phyloP scores from a whole-genome alignment of 1,284 basidiomycete species.

The Leccinum fuscescens region DNA sequence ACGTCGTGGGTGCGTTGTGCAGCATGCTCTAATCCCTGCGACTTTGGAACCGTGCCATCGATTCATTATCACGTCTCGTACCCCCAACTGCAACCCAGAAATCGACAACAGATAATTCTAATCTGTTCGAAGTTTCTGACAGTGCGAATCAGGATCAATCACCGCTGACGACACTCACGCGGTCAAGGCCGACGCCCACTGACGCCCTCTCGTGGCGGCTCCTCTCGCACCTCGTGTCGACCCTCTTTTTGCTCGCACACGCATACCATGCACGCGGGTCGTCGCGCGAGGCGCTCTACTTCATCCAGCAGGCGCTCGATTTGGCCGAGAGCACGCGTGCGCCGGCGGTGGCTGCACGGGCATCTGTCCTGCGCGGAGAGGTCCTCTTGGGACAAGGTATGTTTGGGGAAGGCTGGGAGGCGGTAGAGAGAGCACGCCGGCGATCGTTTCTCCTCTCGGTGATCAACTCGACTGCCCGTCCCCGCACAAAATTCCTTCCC shows the following conservation, averaged over 20 bases:
- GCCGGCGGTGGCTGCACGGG: slow-evolving; percentile 61
- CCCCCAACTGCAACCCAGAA: slow-evolving; percentile 31
- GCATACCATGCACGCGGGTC: slow-evolving; percentile 73
- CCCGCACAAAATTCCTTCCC: slow-evolving; percentile 53
- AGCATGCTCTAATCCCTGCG: slow-evolving; percentile 72
- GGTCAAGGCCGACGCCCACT: slow-evolving; percentile 29
- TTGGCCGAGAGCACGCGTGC: slow-evolving; percentile 68
- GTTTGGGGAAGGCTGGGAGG: slow-evolving; percentile 52
- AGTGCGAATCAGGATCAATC: slow-evolving; percentile 33
- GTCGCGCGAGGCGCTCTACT: slow-evolving; percentile 79
- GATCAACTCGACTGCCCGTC: slow-evolving; percentile 75
- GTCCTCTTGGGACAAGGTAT: slow-evolving; percentile 63
- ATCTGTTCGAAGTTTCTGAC: slow-evolving; percentile 59
- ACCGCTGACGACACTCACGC: slow-evolving; percentile 22
- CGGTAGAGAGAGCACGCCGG: slow-evolving; percentile 59
- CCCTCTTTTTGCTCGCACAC: slow-evolving; percentile 61
- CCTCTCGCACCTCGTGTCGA: slow-evolving; percentile 63
- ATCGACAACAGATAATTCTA: slow-evolving; percentile 37
- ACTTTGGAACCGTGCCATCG: slow-evolving; percentile 77
- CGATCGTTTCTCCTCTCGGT: slow-evolving; percentile 75
- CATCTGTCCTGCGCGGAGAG: slow-evolving; percentile 65
- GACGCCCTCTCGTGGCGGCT: slow-evolving; percentile 74
- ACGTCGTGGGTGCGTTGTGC: slow-evolving; percentile 58
- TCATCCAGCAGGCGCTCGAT: slow-evolving; percentile 68
- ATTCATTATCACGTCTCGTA: slow-evolving; percentile 63